Conservation (phyloP, 108 stramenopile species). For the Skeletonema potamos region DNA sequence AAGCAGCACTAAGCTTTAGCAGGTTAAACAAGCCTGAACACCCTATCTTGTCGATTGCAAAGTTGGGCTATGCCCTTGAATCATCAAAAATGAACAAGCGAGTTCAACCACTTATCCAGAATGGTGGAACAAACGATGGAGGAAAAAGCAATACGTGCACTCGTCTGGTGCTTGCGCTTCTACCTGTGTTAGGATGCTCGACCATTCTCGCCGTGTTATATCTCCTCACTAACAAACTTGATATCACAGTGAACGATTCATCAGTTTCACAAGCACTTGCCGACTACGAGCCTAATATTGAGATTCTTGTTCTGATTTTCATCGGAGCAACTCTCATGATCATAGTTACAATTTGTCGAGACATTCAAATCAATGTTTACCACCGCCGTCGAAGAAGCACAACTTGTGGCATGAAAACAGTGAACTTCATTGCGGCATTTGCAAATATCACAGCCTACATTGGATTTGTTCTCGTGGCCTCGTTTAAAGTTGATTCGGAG, state of each 20-base stretch:
- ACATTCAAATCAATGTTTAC: conserved; percentile 42
- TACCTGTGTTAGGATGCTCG: conserved; percentile 29
- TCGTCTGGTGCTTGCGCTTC: conserved; percentile 1
- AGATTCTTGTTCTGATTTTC: conserved; percentile 17
- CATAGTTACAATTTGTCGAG: conserved; percentile 23
- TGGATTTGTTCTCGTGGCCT: conserved; percentile 29
- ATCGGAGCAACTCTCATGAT: conserved; percentile 17
- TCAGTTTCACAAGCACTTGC: conserved; percentile 27
- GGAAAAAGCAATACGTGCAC: conserved; percentile 14
- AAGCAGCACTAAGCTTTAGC: no score
- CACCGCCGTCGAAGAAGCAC: conserved; percentile 37
- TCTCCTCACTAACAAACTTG: conserved; percentile 13
- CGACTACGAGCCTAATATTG: conserved; percentile 28
- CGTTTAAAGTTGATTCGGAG: conserved; percentile 19
- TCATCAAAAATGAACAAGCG: no score
- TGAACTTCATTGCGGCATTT: conserved; percentile 28
- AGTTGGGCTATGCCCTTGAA: no score
- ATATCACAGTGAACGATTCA: conserved; percentile 7
- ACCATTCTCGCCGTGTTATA: conserved; percentile 20
- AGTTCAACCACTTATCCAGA: not conserved
- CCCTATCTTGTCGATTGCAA: no score
- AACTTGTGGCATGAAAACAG: conserved; percentile 7
- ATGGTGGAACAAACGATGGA: not conserved
- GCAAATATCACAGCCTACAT: conserved; percentile 26
- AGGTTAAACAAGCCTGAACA: no score